phyloP scores from a whole-genome alignment of 2,329 filamentous ascomycete species.

The Lachnellula arida region DNA sequence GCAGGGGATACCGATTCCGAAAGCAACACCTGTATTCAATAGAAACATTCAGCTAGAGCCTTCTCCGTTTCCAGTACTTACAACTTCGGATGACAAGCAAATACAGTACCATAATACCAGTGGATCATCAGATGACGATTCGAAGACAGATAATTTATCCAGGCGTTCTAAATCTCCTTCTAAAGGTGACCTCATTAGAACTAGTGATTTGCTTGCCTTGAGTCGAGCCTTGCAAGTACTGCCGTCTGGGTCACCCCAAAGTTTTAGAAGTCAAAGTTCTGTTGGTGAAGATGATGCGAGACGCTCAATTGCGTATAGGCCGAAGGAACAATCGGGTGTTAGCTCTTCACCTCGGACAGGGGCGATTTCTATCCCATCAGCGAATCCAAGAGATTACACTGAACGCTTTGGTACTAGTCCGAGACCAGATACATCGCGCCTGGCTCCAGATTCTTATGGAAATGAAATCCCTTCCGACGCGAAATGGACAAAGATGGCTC shows the following conservation, averaged over 20 bases:
- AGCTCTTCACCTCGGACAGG: constrained; percentile 9
- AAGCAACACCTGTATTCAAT: neutral
- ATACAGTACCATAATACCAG: constrained; percentile 17
- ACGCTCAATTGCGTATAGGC: constrained; percentile 16
- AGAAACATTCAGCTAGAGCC: constrained; percentile 1
- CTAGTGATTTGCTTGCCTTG: constrained; percentile 19
- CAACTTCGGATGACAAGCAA: constrained; percentile 14
- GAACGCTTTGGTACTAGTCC: constrained; percentile 15
- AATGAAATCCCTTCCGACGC: constrained; percentile 52
- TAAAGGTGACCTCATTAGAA: constrained; percentile 20
- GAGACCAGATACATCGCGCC: constrained; percentile 12
- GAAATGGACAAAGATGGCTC: constrained; percentile 55
- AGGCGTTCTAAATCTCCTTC: constrained; percentile 9
- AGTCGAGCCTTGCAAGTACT: constrained; percentile 17
- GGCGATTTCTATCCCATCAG: constrained; percentile 18
- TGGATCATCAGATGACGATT: constrained; percentile 20
- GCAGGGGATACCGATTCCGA: neutral
- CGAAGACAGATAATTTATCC: constrained; percentile 10
- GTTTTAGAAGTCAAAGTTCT: constrained; percentile 19
- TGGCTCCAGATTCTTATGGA: constrained; percentile 54
- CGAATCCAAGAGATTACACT: constrained; percentile 3
- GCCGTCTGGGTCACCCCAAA: constrained; percentile 15
- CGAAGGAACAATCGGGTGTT: constrained; percentile 15
- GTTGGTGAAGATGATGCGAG: constrained; percentile 14
- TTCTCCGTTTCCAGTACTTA: constrained; percentile 13